A percentile compares a stretch with the other conserved stretches of the same genome.
Conservation (phyloP, 129 eudicot genomes). For the Arctium lappa region DNA sequence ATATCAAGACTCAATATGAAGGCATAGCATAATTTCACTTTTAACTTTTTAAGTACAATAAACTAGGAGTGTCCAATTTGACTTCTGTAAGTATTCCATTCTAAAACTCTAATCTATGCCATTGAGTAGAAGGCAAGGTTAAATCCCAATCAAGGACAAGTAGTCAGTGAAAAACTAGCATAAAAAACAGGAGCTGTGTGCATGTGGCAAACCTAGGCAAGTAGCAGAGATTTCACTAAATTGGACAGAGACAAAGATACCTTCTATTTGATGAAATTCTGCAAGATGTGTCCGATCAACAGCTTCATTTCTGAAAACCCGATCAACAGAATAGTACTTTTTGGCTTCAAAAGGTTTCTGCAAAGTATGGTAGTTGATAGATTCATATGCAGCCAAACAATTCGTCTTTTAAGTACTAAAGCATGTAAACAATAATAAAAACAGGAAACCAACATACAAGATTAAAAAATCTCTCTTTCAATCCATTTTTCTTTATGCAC, state of each 20-base stretch:
- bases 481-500: neutral
- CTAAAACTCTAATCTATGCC: neutral
- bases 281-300: conserved; percentile 97
- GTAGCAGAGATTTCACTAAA: neutral
- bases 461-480: neutral
- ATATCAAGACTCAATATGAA: neutral
- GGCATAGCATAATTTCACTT: neutral
- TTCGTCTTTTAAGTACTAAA: neutral
- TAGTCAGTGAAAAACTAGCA: no score
- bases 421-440: neutral
- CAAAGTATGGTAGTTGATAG: neutral
- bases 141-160: neutral
- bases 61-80: neutral
- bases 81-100: neutral
- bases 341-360: conserved; percentile 80
- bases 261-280: conserved; percentile 98
- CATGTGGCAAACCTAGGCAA: neutral
- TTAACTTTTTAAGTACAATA: neutral
- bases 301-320: conserved; percentile 98
- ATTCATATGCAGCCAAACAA: conserved; percentile 7
- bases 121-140: neutral
- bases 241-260: conserved; percentile 25
- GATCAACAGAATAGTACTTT: conserved; percentile 79
- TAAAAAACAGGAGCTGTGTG: neutral
- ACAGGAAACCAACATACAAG: neutral